Percentiles rank a stretch among this genome's conserved stretches.
phyloP scores from a whole-genome alignment of 805 yeast genomes.

The Wickerhamomyces silvicola region DNA sequence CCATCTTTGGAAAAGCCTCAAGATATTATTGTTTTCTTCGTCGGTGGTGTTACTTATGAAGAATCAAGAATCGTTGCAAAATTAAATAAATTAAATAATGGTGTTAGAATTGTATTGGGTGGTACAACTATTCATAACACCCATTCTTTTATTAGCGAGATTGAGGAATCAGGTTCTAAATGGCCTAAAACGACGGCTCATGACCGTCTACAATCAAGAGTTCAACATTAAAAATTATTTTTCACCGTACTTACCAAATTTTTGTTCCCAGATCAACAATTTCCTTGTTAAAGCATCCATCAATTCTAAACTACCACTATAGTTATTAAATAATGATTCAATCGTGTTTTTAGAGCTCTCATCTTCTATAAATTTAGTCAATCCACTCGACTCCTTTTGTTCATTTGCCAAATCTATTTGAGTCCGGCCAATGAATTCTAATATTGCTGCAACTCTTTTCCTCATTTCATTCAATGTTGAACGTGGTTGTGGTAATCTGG shows the following conservation, averaged over 20 bases:
- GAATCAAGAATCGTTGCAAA: conserved; percentile 82
- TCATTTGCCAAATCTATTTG: conserved; percentile 79
- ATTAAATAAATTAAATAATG: conserved; percentile 47
- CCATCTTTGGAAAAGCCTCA: conserved; percentile 37
- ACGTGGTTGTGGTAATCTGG: conserved; percentile 74
- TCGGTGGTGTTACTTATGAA: conserved; percentile 91
- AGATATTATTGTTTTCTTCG: conserved; percentile 63
- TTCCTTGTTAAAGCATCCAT: conserved; percentile 73
- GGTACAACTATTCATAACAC: conserved; percentile 60
- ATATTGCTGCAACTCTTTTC: conserved; percentile 78
- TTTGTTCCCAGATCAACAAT: conserved; percentile 74
- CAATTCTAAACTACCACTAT: conserved; percentile 50
- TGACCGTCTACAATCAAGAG: conserved; percentile 8
- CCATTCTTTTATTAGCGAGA: conserved; percentile 24
- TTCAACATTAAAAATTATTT: conserved; percentile 4
- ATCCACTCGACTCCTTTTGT: conserved; percentile 47
- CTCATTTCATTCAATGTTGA: conserved; percentile 78
- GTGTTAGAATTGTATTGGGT: conserved; percentile 71
- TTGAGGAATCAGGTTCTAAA: conserved; percentile 30
- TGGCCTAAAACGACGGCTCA: conserved; percentile 24
- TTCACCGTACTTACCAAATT: conserved; percentile 35
- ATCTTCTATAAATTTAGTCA: conserved; percentile 41
- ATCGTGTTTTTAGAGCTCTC: conserved; percentile 31
- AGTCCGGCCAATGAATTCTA: conserved; percentile 85
- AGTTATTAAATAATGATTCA: conserved; percentile 39